Conservation (phyloP, 345 rosid genomes). For the Eucalyptus decipiens region DNA sequence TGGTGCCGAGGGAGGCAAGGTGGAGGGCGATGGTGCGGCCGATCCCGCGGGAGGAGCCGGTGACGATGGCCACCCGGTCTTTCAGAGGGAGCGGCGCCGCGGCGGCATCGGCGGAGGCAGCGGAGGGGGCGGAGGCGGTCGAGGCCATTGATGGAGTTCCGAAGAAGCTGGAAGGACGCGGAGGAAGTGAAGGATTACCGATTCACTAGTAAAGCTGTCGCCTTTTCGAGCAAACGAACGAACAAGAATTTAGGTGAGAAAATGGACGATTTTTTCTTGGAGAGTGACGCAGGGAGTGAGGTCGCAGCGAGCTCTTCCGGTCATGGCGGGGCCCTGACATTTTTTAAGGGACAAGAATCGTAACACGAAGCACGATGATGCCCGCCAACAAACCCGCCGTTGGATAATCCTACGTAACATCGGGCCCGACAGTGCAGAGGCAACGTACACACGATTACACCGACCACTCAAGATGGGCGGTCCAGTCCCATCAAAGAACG, state of each 20-base stretch:
- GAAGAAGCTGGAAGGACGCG: neutral
- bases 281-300: neutral
- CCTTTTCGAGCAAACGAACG: neutral
- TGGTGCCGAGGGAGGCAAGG: slow-evolving; percentile 23
- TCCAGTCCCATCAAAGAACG: too few species aligned
- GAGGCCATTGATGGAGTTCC: neutral
- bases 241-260: neutral
- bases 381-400: neutral
- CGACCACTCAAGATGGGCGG: too few species aligned
- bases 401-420: neutral
- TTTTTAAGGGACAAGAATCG: neutral
- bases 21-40: slow-evolving; percentile 21
- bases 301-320: neutral
- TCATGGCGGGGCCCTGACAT: neutral
- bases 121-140: neutral
- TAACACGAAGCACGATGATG: neutral
- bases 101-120: neutral
- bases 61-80: slow-evolving; percentile 25
- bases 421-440: neutral
- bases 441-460: too few species aligned
- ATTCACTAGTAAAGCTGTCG: neutral
- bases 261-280: neutral
- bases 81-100: neutral
- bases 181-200: neutral
- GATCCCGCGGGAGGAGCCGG: slow-evolving; percentile 35